phyloP scores from a whole-genome alignment of 176 grass and related monocot genomes.

The Avena insularis region DNA sequence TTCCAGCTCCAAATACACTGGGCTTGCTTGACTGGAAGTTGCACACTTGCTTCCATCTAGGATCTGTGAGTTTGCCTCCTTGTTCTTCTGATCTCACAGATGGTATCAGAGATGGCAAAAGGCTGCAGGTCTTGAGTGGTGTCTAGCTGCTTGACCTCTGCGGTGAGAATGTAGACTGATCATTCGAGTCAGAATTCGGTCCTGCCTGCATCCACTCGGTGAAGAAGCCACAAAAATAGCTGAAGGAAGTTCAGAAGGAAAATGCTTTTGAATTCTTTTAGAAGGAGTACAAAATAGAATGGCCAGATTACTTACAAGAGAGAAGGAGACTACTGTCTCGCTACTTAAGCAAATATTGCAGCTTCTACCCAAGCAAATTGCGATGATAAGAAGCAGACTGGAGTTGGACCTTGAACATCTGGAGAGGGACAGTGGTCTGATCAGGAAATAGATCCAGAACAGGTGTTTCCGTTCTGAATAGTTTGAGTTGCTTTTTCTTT shows the following conservation, averaged over 20 bases:
- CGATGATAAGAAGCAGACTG: no score
- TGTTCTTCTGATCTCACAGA: slow-evolving; percentile 13
- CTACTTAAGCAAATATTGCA: not conserved
- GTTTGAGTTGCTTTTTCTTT: no score
- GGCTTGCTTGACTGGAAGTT: not conserved
- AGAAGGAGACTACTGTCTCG: not conserved
- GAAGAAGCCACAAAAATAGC: slow-evolving; percentile 4
- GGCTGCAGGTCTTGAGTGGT: slow-evolving; percentile 2
- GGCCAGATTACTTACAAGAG: slow-evolving; percentile 26
- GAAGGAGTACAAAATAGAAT: slow-evolving; percentile 14
- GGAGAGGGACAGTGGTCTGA: no score
- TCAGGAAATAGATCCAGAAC: no score
- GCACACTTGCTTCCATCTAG: slow-evolving; percentile 27
- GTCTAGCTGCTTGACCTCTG: slow-evolving; percentile 34
- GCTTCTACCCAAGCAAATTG: slow-evolving; percentile 1
- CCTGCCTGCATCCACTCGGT: slow-evolving; percentile 16
- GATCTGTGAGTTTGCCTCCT: slow-evolving; percentile 40
- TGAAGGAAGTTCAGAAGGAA: slow-evolving; percentile 17
- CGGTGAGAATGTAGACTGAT: not conserved
- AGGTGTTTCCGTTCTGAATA: no score
- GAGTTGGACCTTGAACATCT: no score
- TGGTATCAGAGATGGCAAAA: not conserved
- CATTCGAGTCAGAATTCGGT: not conserved
- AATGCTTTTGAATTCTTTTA: not conserved
- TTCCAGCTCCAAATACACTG: slow-evolving; percentile 34